Percentiles rank a stretch among this genome's conserved stretches.
Conservation (phyloP, 2,329 filamentous ascomycete species). For the Clonostachys solani region DNA sequence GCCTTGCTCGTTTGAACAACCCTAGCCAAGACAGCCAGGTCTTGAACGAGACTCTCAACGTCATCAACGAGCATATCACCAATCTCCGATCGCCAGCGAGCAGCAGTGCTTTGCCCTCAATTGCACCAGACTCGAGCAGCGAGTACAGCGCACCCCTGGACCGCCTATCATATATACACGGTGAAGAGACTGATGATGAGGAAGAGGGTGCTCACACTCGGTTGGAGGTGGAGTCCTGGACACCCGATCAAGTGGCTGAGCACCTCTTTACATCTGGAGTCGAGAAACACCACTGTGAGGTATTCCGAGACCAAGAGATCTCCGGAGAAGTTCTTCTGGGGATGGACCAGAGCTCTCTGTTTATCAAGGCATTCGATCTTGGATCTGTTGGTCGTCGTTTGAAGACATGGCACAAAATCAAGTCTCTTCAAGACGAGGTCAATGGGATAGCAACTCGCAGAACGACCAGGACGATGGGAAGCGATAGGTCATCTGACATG, state of each 20-base stretch:
- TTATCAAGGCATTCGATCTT: slow-evolving; percentile 92
- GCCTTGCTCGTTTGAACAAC: slow-evolving; percentile 27
- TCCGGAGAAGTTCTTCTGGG: slow-evolving; percentile 87
- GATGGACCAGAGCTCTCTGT: slow-evolving; percentile 93
- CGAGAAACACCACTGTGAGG: slow-evolving; percentile 85
- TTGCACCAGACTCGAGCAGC: slow-evolving; percentile 74
- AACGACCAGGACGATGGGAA: slow-evolving; percentile 53
- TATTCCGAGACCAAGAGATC: slow-evolving; percentile 95
- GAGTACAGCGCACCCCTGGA: slow-evolving; percentile 81
- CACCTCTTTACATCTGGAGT: slow-evolving; percentile 83
- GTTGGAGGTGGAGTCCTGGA: slow-evolving; percentile 76
- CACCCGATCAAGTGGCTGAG: slow-evolving; percentile 76
- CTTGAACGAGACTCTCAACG: slow-evolving; percentile 89
- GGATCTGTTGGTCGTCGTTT: slow-evolving; percentile 85
- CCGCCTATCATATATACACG: slow-evolving; percentile 85
- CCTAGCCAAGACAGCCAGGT: slow-evolving; percentile 60
- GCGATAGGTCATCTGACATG: slow-evolving; percentile 55
- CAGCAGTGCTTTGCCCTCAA: slow-evolving; percentile 45
- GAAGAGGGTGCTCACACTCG: slow-evolving; percentile 68
- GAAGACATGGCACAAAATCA: slow-evolving; percentile 97
- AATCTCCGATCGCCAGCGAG: slow-evolving; percentile 62
- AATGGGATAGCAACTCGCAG: slow-evolving; percentile 46
- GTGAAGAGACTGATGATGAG: slow-evolving; percentile 93
- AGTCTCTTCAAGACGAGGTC: slow-evolving; percentile 83
- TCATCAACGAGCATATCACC: slow-evolving; percentile 96